Conservation (phyloP, 1,284 basidiomycete genomes). For the Laetiporus sulphureus region DNA sequence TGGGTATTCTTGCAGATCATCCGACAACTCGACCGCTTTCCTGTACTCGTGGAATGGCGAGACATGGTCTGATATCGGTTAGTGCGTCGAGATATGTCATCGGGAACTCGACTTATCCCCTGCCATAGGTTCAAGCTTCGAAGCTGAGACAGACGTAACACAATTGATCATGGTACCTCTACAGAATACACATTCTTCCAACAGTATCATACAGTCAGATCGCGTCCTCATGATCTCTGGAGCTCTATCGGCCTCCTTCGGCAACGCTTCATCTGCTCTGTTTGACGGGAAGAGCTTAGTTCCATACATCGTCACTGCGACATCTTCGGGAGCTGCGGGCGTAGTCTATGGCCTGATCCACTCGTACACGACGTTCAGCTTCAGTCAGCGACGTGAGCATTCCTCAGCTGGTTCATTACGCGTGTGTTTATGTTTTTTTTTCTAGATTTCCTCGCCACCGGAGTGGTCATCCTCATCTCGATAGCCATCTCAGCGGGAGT, state of each 20-base stretch:
- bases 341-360: conserved; percentile 77
- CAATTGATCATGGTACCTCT: conserved; percentile 91
- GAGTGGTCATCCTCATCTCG: conserved; percentile 93
- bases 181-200: conserved; percentile 63
- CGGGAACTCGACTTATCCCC: no score
- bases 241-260: conserved; percentile 64
- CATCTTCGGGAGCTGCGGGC: conserved; percentile 65
- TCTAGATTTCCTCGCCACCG: conserved; percentile 81
- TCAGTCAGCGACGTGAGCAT: conserved; percentile 61
- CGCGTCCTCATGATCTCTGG: conserved; percentile 92
- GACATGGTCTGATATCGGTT: conserved; percentile 65
- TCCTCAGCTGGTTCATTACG: conserved; percentile 1
- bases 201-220: conserved; percentile 73
- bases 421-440: neutral
- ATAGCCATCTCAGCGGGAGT: conserved; percentile 95
- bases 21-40: conserved; percentile 60
- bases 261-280: conserved; percentile 78
- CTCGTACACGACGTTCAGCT: conserved; percentile 73
- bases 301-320: conserved; percentile 77
- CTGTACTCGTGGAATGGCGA: conserved; percentile 78
- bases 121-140: conserved; percentile 50
- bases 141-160: conserved; percentile 57
- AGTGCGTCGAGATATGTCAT: conserved; percentile 13
- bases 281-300: conserved; percentile 83
- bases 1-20: no score